phyloP scores from a whole-genome alignment of 768 basidiomycete genomes.

The Tulasnella sp. region DNA sequence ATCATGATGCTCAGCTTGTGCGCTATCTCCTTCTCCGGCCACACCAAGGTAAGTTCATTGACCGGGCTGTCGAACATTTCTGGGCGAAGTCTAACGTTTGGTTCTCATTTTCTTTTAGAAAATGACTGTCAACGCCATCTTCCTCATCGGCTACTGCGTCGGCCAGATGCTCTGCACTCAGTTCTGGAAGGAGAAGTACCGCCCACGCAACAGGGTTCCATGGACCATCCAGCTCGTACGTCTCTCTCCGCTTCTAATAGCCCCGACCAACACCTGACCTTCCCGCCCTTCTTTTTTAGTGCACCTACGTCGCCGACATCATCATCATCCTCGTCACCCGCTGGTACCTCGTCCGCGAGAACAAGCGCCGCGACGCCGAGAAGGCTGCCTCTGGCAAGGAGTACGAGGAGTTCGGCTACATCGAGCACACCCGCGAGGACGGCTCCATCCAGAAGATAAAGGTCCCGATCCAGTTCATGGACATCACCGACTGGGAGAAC shows the following conservation, averaged over 20 bases:
- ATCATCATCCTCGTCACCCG: conserved; percentile 28
- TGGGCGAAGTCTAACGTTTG: no score
- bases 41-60: conserved; percentile 29
- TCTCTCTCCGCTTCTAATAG: no score
- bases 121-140: conserved; percentile 30
- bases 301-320: conserved; percentile 22
- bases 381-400: conserved; percentile 24
- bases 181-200: conserved; percentile 31
- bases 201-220: conserved; percentile 31
- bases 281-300: background rate
- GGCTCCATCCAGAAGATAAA: conserved; percentile 26
- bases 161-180: conserved; percentile 30
- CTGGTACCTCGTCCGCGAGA: conserved; percentile 28
- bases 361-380: conserved; percentile 32
- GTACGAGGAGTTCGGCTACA: conserved; percentile 27
- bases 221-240: conserved; percentile 27
- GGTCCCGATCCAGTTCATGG: conserved; percentile 25
- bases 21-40: conserved; percentile 25
- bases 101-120: no score
- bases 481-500: conserved; percentile 27
- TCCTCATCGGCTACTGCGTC: conserved; percentile 30
- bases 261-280: no score
- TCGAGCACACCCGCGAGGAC: conserved; percentile 22
- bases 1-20: conserved; percentile 19
- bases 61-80: no score